These are phyloP conservation scores for Fusarium sp. DNA, from an alignment of 2,329 filamentous ascomycete species.

Conservation along the genomic window DNA sequence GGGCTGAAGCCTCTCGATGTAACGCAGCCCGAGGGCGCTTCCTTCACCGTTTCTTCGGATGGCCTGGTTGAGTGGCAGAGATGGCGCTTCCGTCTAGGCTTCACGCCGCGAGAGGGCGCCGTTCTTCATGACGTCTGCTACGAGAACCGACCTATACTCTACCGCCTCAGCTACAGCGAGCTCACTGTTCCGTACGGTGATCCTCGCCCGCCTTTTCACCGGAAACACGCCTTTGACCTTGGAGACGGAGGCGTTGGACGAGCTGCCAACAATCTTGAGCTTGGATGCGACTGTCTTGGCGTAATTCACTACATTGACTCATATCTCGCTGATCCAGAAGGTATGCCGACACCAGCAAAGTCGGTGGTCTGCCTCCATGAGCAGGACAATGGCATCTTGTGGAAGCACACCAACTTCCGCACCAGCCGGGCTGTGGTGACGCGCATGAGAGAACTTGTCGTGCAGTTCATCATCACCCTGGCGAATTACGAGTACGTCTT, in stretches of 20 bases:
- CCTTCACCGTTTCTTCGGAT: constrained; percentile 64
- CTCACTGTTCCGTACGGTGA: constrained; percentile 77
- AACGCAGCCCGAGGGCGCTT: constrained; percentile 73
- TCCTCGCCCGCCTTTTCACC: constrained; percentile 69
- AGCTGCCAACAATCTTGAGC: constrained; percentile 73
- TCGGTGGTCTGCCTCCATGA: constrained; percentile 75
- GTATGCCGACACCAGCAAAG: constrained; percentile 60
- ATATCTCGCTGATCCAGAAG: constrained; percentile 61
- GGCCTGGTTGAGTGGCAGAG: constrained; percentile 67
- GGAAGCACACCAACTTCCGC: constrained; percentile 76
- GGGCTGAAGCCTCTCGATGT: constrained; percentile 77
- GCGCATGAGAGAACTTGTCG: constrained; percentile 67
- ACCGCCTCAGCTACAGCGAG: constrained; percentile 73
- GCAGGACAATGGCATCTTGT: constrained; percentile 73
- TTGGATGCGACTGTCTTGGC: constrained; percentile 76
- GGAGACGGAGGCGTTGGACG: constrained; percentile 74
- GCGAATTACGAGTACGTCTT: constrained; percentile 74
- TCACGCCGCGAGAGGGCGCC: constrained; percentile 74
- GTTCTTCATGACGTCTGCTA: constrained; percentile 76
- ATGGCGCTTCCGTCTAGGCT: constrained; percentile 74
- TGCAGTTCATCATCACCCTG: constrained; percentile 74
- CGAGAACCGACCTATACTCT: constrained; percentile 69
- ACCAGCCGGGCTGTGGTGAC: constrained; percentile 68
- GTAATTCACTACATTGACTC: constrained; percentile 71
- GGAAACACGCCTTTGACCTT: constrained; percentile 77